phyloP scores from a whole-genome alignment of 495 filamentous ascomycete genomes.

The Neurospora cerealis region DNA sequence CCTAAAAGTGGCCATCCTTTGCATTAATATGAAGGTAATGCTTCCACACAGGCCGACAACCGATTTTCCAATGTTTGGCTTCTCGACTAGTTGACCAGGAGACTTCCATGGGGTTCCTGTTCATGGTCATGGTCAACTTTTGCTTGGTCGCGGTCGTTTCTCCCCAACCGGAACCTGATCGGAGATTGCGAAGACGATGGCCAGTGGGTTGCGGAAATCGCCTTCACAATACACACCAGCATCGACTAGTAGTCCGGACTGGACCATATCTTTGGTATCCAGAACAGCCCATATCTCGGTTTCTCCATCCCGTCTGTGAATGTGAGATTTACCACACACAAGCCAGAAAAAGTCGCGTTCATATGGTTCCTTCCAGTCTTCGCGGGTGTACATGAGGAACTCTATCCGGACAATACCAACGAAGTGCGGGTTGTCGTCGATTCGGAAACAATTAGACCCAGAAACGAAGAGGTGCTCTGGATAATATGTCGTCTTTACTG shows the following conservation, averaged over 20 bases:
- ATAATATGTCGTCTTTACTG: neutral
- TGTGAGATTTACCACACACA: neutral
- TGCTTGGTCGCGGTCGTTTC: neutral
- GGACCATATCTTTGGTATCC: neutral
- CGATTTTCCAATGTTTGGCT: neutral
- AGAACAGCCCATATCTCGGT: neutral
- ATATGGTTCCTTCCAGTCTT: neutral
- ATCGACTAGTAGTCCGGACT: neutral
- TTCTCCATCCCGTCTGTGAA: neutral
- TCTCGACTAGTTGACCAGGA: neutral
- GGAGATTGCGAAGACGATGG: neutral
- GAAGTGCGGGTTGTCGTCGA: neutral
- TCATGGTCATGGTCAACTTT: neutral
- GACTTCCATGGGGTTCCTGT: neutral
- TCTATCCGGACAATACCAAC: neutral
- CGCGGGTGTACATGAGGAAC: neutral
- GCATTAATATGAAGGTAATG: neutral
- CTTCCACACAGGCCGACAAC: neutral
- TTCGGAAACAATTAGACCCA: neutral
- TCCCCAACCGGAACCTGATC: neutral
- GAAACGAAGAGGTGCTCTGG: neutral
- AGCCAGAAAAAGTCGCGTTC: neutral
- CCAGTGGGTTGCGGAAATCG: neutral
- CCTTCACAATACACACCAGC: neutral
- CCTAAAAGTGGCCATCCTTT: neutral